Evolutionary conservation across 2,329 filamentous ascomycete genomes (phyloP).

Genomic region (Coniella lustricola): DNA sequence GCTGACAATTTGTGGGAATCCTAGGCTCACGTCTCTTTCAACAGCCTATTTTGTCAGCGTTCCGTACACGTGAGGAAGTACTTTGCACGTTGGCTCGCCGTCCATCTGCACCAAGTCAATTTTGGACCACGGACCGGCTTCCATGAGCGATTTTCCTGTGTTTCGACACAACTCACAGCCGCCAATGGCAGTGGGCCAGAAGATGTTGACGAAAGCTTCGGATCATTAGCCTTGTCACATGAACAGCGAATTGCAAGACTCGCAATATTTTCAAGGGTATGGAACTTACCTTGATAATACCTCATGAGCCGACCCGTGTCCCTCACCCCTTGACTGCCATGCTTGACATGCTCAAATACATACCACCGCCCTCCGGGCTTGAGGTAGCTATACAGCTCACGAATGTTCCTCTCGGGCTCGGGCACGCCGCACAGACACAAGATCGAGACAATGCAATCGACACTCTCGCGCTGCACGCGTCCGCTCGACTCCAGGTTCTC

Average conservation of each 20-base stretch:
- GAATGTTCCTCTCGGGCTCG: conserved; percentile 48
- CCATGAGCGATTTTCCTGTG: conserved; percentile 38
- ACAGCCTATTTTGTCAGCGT: conserved; percentile 41
- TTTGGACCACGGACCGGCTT: conserved; percentile 43
- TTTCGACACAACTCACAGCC: conserved; percentile 45
- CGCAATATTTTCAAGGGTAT: too few relatives aligned
- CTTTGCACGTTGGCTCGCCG: conserved; percentile 34
- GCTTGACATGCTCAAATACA: conserved; percentile 53
- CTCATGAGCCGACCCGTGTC: conserved; percentile 32
- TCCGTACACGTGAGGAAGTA: conserved; percentile 44
- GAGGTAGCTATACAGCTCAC: conserved; percentile 48
- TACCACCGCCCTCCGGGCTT: conserved; percentile 58
- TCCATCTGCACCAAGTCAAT: conserved; percentile 39
- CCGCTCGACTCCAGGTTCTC: conserved; percentile 43
- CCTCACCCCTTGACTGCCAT: conserved; percentile 15
- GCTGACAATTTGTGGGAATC: too few relatives aligned
- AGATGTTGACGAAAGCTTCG: conserved; percentile 43
- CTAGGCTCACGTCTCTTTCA: too few relatives aligned
- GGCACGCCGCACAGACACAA: conserved; percentile 60
- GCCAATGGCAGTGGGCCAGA: conserved; percentile 46
- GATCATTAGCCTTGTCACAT: too few relatives aligned
- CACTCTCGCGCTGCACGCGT: conserved; percentile 41
- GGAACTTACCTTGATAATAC: conserved; percentile 44
- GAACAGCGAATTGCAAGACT: too few relatives aligned
- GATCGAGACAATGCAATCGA: conserved; percentile 54